Base-by-base conservation (phyloP, 1,284 basidiomycete genomes). In the Sporisorium reilianum region DNA sequence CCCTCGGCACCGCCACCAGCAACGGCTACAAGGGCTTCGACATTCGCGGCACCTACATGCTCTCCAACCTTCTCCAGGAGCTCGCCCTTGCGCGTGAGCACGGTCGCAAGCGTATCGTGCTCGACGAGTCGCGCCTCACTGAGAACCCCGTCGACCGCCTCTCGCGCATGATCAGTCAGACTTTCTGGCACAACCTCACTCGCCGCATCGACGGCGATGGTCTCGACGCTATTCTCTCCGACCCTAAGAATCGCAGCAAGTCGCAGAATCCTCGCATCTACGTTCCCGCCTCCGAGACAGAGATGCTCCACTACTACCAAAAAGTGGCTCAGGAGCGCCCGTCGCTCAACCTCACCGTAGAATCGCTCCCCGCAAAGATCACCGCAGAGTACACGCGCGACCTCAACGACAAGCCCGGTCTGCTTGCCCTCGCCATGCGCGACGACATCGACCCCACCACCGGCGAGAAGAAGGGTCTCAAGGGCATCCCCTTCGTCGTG, bases 1-100 rank as follows among this genome's bases (percentile, higher is more conserved):
- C 94, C 0, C 89, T 99, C 62, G 96, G 97, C 22, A 99, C 97
- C 0, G 95, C 94, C 5, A 94, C 94, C 26, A 95, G 93, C 85
- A 98, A 99, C 86, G 96, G 95, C 4, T 97, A 95, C 90, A 97
- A 77, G 44, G 78, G 80, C 25, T 72, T 81, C 22, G 97, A 99
- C 86, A 93, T 97, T 69, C 89, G 95, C 10, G 83, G 83, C 45
- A 84, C 81, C 8, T 84, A 99, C 87, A 98, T 97, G 96, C 89
- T 99, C 42, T 98, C 96, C 12, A 99, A 97, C 86, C 90, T 99
- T n/a, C 88, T 99, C 28, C 97, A 99, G 88, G 96, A 99, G 85
- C 91, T 99, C 44, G 97, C 96, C 0, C 90, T 99, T 30, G 96
- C 96, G n/a, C 90, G 93, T 14, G 95, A 98, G 83, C 94, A 95